Evolutionary conservation across 78 protist species (phyloP), one percentile per base, ranked within the genome.

Genomic region (Dictyostelium purpureum): DNA sequence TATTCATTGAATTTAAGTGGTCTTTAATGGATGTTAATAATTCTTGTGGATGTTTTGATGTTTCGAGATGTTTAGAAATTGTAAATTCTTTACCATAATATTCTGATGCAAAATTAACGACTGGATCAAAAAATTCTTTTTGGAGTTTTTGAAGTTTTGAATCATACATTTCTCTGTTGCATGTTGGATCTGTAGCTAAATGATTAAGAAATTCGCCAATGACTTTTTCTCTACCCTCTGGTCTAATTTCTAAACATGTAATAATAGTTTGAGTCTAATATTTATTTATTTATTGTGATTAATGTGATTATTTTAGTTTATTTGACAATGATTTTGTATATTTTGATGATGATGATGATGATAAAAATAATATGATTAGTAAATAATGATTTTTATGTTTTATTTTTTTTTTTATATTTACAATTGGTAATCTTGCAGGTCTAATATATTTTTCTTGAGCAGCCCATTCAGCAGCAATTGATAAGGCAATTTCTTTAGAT

Each of bases 391-490:
- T 43, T 9, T 7, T 43, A 43, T 43, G 49, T 43, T 9, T 43
- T 43, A 43, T 24, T 6, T 52, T 45, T 14, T 33, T 45, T 26
- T 14, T 37, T 37, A 26, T 12, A 61, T 65, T 47, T 79, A 61
- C 56, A 40, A 85, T 21, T 73, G 92, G 92, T 45, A 85, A 61
- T 85, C 82, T 85, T 31, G 67, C 28, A 35, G 78, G 82, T 74
- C 28, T 35, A 61, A 85, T 74, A 73, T 59, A 73, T 45, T 70
- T 85, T 47, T 45, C 63, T 66, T 66, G 75, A 21, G 49, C 35
- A 21, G 6, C 4, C 92, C 92, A 85, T 45, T 85, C 92, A n/a
- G 92, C 56, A 33, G 92, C 92, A 18, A 85, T 33, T 6, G 82
- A 81, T 4, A 59, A 54, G 4, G 82, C 92, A 28, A 85, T 43